Conservation (phyloP, 2,329 filamentous ascomycete species). For the Aspergillus puulaauensis region DNA sequence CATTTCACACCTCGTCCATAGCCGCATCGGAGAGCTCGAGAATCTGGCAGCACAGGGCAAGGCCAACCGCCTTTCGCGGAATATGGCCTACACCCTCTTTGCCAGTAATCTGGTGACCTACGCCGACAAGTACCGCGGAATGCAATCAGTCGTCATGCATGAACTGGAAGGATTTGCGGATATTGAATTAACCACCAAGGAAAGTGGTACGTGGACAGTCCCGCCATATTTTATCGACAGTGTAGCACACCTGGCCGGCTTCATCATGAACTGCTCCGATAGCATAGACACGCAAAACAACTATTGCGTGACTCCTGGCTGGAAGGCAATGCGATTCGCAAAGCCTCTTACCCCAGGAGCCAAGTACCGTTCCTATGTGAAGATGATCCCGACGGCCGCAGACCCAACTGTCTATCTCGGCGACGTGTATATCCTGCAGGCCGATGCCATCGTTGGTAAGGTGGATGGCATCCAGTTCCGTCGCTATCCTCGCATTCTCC, state of each 20-base stretch:
- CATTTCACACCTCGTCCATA: background rate
- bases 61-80: background rate
- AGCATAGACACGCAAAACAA: constrained; percentile 3
- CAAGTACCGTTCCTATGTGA: constrained; percentile 33
- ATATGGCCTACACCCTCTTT: background rate
- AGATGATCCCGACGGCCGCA: constrained; percentile 29
- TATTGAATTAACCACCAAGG: background rate
- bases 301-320: constrained; percentile 7
- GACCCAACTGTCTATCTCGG: constrained; percentile 35
- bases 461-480: constrained; percentile 38
- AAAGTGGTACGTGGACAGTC: constrained; percentile 20
- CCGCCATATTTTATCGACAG: constrained; percentile 19
- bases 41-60: background rate
- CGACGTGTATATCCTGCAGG: constrained; percentile 42
- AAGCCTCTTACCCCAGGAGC: constrained; percentile 22
- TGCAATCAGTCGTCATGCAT: background rate
- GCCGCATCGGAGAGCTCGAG: background rate
- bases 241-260: constrained; percentile 7
- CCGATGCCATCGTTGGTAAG: constrained; percentile 32
- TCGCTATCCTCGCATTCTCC: constrained; percentile 21
- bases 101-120: background rate
- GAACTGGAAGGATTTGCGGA: background rate
- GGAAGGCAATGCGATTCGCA: constrained; percentile 23
- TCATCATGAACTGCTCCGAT: constrained; percentile 10
- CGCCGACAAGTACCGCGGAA: background rate